Percentiles rank a stretch among this genome's conserved stretches.
phyloP scores from a whole-genome alignment of 345 rosid species.

The Arabidopsis suecica region DNA sequence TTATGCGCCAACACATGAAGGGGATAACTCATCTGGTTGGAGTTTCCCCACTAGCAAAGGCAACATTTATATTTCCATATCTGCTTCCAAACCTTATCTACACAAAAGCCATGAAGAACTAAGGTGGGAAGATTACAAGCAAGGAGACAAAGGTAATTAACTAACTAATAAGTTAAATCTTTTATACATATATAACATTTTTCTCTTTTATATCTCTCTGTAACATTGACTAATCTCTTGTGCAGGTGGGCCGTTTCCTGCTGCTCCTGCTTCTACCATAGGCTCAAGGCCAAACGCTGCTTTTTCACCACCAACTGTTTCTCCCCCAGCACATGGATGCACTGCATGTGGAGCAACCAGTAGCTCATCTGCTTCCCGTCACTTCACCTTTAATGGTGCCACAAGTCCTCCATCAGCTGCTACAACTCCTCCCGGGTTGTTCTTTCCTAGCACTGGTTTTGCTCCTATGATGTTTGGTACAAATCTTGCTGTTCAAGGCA shows the following conservation, averaged over 20 bases:
- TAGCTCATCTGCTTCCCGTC: conserved; percentile 30
- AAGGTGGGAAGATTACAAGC: conserved; percentile 21
- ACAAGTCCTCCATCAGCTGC: conserved; percentile 14
- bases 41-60: not conserved
- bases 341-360: conserved; percentile 38
- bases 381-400: not conserved
- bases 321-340: conserved; percentile 26
- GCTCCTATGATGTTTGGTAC: conserved; percentile 13
- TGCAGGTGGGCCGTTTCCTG: conserved; percentile 1
- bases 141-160: conserved; percentile 28
- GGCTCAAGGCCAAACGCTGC: not conserved
- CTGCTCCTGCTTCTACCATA: not conserved
- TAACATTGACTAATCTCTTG: conserved; percentile 13
- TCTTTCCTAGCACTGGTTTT: conserved; percentile 5
- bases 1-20: conserved; percentile 26
- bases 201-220: conserved; percentile 7
- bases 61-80: not conserved
- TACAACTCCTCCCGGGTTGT: conserved; percentile 20
- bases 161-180: conserved; percentile 1
- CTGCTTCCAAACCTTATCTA: conserved; percentile 16
- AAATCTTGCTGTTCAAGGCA: conserved; percentile 10
- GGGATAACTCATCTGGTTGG: not conserved
- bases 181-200: conserved; percentile 14
- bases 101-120: conserved; percentile 27
- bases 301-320: not conserved